Evolutionary conservation across 768 basidiomycete species (phyloP).

Genomic region (Russula compacta): DNA sequence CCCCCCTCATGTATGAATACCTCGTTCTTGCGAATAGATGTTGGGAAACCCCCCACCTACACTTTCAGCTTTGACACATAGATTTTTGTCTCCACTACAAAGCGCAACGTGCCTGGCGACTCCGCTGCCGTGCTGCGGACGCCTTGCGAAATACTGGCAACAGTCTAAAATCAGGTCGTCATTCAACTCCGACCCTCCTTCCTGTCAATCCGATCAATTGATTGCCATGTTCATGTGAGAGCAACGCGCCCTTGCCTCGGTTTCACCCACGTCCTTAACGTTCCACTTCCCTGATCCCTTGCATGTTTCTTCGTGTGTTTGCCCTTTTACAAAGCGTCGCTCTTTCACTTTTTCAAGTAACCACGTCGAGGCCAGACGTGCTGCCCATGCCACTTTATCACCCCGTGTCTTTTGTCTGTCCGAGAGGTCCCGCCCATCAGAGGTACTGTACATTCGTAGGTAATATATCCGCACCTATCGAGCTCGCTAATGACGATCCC

Average conservation of each 20-base stretch:
- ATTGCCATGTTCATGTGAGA: not conserved
- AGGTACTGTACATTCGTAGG: not conserved
- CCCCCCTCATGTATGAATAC: not conserved
- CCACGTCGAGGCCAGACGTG: slow-evolving; percentile 49
- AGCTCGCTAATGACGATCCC: slow-evolving; percentile 70
- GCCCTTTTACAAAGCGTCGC: slow-evolving; percentile 46
- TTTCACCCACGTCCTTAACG: slow-evolving; percentile 31
- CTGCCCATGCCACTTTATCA: slow-evolving; percentile 20
- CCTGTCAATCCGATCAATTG: slow-evolving; percentile 2
- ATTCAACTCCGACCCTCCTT: slow-evolving; percentile 37
- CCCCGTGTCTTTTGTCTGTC: slow-evolving; percentile 9
- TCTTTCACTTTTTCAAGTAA: slow-evolving; percentile 52
- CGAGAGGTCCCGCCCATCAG: not conserved
- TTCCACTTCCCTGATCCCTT: slow-evolving; percentile 56
- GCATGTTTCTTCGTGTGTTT: slow-evolving; percentile 55
- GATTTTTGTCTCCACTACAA: slow-evolving; percentile 61
- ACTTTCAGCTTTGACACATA: slow-evolving; percentile 45
- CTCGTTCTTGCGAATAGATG: not conserved
- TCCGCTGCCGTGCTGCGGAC: slow-evolving; percentile 28
- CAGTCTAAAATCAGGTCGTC: slow-evolving; percentile 73
- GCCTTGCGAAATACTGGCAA: slow-evolving; percentile 46
- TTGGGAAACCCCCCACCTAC: slow-evolving; percentile 13
- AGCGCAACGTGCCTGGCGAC: slow-evolving; percentile 35
- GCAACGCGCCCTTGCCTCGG: slow-evolving; percentile 30
- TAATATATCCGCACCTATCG: slow-evolving; percentile 43